A percentile compares a stretch with the other conserved stretches of the same genome.
Conservation (phyloP, 208 protist species). For the Trypanosoma mega region DNA sequence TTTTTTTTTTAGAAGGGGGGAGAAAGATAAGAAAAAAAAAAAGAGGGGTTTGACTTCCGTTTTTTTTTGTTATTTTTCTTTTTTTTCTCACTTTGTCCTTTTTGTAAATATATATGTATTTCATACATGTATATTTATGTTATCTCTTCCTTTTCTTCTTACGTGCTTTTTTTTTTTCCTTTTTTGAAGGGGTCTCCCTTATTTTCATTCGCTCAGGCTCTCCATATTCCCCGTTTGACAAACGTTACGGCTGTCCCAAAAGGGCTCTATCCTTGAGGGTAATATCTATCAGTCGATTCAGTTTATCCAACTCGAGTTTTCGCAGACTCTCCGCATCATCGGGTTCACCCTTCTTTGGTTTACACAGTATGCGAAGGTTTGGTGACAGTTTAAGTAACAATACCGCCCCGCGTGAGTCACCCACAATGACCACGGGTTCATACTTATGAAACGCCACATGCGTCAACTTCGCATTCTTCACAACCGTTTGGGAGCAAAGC, state of each 20-base stretch:
- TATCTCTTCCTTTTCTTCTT: conserved; percentile 8
- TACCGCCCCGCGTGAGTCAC: conserved; percentile 95
- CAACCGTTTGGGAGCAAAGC: conserved; percentile 95
- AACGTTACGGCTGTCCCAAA: too few species aligned
- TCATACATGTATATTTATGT: conserved; percentile 2
- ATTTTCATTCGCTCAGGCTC: conserved; percentile 5
- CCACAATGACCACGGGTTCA: conserved; percentile 94
- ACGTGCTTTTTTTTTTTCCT: conserved; percentile 8
- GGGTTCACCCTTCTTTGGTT: conserved; percentile 78
- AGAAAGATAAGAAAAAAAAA: conserved; percentile 13
- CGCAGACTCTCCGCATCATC: conserved; percentile 52
- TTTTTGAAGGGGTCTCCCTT: background rate
- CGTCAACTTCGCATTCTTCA: conserved; percentile 96
- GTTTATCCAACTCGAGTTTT: conserved; percentile 86
- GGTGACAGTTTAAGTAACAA: conserved; percentile 95
- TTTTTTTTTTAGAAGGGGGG: background rate
- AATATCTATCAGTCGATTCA: conserved; percentile 87
- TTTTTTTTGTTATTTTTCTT: background rate
- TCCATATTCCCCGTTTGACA: background rate
- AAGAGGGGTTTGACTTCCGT: background rate
- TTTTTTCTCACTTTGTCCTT: background rate
- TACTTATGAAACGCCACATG: conserved; percentile 94
- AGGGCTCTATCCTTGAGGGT: conserved; percentile 90
- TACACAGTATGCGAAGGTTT: conserved; percentile 89
- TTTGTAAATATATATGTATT: conserved; percentile 5